Evolutionary conservation across 768 basidiomycete genomes (phyloP), one percentile per base, ranked within the genome.

Genomic region (Termitomyces sp.): DNA sequence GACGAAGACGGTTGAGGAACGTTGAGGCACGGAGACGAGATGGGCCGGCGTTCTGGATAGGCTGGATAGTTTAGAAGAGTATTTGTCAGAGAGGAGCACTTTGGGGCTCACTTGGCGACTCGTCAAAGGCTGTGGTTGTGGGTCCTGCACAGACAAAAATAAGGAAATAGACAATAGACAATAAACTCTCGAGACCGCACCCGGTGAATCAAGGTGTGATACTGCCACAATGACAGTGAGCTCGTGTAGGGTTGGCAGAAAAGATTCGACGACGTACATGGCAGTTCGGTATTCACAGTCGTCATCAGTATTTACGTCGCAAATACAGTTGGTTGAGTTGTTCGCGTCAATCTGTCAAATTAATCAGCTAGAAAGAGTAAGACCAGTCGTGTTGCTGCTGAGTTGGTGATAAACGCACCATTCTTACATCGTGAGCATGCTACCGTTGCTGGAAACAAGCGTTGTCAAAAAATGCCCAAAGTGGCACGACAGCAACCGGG

Each of bases 1-100:
- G 78, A 76, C 0, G 77, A 77, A 0, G 75, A 72, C 14, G 81
- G 76, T 7, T 79, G 74, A 28, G 74, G 69, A 20, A 71, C 68
- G 60, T 81, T 78, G 43, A 83, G 64, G 30, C 72, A 70, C 59
- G 78, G 68, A 4, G 74, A 76, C 2, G 73, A 75, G 8, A 77
- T 72, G 13, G 64, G 62, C 1, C 62, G 64, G 40, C 57, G 48
- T 38, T 59, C 60, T 5, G 51, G 50, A 20, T 13, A n/a, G 23
- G 35, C 50, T 52, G 35, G 23, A 30, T 10, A 1, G 30, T n/a
- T n/a, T n/a, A n/a, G n/a, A n/a, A n/a, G 5, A 38, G 6, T 52
- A 6, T 2, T 51, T 16, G 9, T 48, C 16, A 20, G 18, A 14
- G 16, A 23, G 36, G 16, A 36, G 3, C 14, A 8, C n/a, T 18